Conservation (phyloP, 352 stramenopile species). For the Pilasporangium apinafurcum region DNA sequence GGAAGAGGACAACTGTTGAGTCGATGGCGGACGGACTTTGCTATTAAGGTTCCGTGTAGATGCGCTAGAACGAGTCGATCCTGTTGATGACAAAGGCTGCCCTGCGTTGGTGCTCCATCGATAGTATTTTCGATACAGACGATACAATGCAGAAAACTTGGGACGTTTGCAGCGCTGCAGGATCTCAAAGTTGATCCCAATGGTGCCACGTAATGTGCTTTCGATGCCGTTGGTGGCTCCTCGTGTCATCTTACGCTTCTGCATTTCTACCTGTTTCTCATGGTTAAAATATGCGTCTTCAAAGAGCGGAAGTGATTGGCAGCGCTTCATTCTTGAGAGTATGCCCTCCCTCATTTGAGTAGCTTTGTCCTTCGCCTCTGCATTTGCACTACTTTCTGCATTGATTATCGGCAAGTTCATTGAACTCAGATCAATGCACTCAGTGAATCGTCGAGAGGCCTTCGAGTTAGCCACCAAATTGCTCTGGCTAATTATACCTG, state of each 20-base stretch:
- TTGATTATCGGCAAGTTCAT: not conserved
- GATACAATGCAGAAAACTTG: constrained; percentile 33
- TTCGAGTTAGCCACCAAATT: too few relatives aligned
- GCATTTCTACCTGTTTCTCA: constrained; percentile 17
- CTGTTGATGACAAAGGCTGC: too few relatives aligned
- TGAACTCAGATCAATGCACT: not conserved
- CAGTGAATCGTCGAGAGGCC: constrained; percentile 2
- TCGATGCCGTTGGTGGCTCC: constrained; percentile 13
- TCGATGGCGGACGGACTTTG: not conserved
- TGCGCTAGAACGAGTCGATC: too few relatives aligned
- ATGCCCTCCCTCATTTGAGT: too few relatives aligned
- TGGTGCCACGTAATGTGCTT: constrained; percentile 10
- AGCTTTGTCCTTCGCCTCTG: too few relatives aligned
- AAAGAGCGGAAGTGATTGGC: constrained; percentile 43
- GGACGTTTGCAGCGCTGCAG: constrained; percentile 41
- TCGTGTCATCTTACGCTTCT: not conserved
- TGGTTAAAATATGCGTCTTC: constrained; percentile 27
- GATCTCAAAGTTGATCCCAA: constrained; percentile 51
- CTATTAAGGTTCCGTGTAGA: not conserved
- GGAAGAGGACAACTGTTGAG: too few relatives aligned
- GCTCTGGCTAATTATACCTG: too few relatives aligned
- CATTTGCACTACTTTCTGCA: not conserved
- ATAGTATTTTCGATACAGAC: constrained; percentile 31
- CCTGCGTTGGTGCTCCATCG: constrained; percentile 15
- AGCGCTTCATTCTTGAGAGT: constrained; percentile 23